Conservation (phyloP, 2,329 filamentous ascomycete genomes). For the Trichophyton equinum region DNA sequence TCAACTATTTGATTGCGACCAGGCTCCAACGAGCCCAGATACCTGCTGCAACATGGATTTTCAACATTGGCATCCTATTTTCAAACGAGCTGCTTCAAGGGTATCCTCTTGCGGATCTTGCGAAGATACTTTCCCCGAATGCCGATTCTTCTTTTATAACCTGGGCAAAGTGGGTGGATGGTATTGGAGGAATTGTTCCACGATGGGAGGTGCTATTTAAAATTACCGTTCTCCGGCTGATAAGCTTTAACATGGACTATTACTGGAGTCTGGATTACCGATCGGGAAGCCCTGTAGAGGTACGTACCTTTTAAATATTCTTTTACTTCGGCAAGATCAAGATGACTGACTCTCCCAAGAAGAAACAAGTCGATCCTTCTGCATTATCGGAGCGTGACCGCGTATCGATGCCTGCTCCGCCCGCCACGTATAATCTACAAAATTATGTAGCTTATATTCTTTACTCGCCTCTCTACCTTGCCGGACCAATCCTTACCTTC, state of each 20-base stretch:
- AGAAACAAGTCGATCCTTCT: constrained; percentile 94
- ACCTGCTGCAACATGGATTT: constrained; percentile 70
- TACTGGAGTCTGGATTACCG: constrained; percentile 72
- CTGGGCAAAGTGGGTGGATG: constrained; percentile 63
- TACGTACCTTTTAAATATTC: constrained; percentile 35
- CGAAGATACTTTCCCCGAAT: constrained; percentile 38
- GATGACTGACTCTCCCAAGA: constrained; percentile 49
- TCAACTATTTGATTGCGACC: constrained; percentile 72
- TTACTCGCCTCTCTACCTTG: constrained; percentile 85
- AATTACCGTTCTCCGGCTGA: constrained; percentile 76
- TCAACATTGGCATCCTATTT: constrained; percentile 77
- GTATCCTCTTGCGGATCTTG: constrained; percentile 58
- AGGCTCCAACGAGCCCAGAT: constrained; percentile 56
- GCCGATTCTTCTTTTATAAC: constrained; percentile 38
- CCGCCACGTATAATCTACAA: constrained; percentile 59
- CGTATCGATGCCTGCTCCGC: constrained; percentile 59
- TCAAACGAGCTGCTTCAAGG: constrained; percentile 75
- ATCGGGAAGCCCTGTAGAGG: constrained; percentile 62
- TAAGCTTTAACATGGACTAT: constrained; percentile 95
- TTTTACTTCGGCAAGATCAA: constrained; percentile 4
- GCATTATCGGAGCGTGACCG: constrained; percentile 82
- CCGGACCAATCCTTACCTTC: constrained; percentile 89
- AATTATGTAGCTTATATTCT: constrained; percentile 84
- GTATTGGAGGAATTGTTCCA: constrained; percentile 66
- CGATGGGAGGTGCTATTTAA: constrained; percentile 99